A percentile compares a stretch with the other conserved stretches of the same genome.
phyloP scores from a whole-genome alignment of 129 eudicot genomes.

The Escallonia herrerae region DNA sequence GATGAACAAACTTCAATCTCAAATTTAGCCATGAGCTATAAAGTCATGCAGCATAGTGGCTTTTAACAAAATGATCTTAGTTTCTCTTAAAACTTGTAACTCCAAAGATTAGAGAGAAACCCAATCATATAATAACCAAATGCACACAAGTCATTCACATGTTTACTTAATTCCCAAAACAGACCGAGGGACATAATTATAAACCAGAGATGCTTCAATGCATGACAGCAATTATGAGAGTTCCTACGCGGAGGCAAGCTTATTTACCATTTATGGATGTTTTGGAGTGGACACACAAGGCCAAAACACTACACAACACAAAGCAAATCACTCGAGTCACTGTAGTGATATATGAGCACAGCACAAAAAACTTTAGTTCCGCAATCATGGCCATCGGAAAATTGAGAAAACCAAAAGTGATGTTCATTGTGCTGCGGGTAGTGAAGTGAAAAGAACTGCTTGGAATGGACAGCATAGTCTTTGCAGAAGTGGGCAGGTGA shows the following conservation, averaged over 20 bases:
- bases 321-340: background rate
- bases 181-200: slow-evolving; percentile 34
- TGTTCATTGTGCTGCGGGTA: background rate
- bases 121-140: background rate
- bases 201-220: slow-evolving; percentile 19
- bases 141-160: slow-evolving; percentile 4
- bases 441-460: slow-evolving; percentile 3
- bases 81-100: no score
- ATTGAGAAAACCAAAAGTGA: background rate
- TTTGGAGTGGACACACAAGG: slow-evolving; percentile 19
- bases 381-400: background rate
- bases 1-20: no score
- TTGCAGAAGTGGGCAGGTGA: slow-evolving; percentile 10
- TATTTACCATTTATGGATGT: slow-evolving; percentile 24
- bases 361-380: background rate
- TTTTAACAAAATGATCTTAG: no score
- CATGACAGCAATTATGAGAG: slow-evolving; percentile 38
- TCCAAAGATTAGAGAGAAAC: no score
- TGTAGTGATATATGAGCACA: background rate
- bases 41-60: no score
- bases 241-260: slow-evolving; percentile 28
- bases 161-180: slow-evolving; percentile 11
- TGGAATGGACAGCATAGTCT: slow-evolving; percentile 11
- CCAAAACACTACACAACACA: background rate
- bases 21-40: no score